phyloP scores from a whole-genome alignment of 495 filamentous ascomycete species.

The Penicillium cinerascens region DNA sequence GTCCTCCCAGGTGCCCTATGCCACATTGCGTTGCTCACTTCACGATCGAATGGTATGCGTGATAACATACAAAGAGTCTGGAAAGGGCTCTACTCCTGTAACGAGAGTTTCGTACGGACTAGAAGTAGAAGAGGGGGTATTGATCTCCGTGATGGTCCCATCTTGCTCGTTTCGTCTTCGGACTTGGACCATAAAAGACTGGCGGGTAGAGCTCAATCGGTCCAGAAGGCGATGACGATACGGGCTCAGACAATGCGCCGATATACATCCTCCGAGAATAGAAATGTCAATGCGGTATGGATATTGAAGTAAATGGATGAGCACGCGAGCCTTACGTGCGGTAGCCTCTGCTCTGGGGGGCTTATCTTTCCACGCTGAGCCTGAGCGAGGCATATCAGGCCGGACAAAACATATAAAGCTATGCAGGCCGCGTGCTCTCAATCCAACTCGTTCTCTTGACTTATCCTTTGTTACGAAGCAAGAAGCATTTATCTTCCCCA shows the following conservation, averaged over 20 bases:
- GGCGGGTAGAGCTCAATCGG: not conserved
- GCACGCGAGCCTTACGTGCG: not conserved
- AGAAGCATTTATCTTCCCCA: not conserved
- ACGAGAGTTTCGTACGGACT: too few species aligned
- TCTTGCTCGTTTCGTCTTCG: not conserved
- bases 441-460: not conserved
- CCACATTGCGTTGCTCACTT: too few species aligned
- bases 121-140: too few species aligned
- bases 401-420: not conserved
- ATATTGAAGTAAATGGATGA: not conserved
- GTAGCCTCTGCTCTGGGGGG: not conserved
- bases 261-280: not conserved
- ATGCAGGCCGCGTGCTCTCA: not conserved
- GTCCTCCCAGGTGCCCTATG: too few species aligned
- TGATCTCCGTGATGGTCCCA: too few species aligned
- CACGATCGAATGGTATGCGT: too few species aligned
- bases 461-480: not conserved
- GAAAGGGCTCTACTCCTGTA: too few species aligned
- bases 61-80: too few species aligned
- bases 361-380: not conserved
- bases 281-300: not conserved
- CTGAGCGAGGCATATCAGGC: not conserved
- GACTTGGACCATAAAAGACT: not conserved
- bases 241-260: not conserved
- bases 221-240: not conserved